A percentile compares a stretch with the other conserved stretches of the same genome.
phyloP scores from a whole-genome alignment of 192 early-diverging fungal genomes.

The Gaertneriomyces semiglobifer region DNA sequence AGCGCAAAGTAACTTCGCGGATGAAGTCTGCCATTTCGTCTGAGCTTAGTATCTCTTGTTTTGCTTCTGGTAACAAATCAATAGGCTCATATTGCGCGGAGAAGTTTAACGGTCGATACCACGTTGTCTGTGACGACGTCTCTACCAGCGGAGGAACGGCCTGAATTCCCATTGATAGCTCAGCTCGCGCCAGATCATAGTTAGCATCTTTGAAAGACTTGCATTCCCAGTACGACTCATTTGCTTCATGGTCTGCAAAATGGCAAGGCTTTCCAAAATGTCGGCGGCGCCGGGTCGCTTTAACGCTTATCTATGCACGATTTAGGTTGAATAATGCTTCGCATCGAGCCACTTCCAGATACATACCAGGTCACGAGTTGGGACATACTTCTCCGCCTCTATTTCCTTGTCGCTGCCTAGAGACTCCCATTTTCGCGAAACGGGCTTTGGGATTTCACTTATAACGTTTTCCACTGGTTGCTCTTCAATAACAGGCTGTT shows the following conservation, averaged over 20 bases:
- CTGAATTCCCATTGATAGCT: conserved; percentile 46
- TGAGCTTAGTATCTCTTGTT: conserved; percentile 30
- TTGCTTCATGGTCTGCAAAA: conserved; percentile 53
- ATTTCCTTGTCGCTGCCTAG: conserved; percentile 65
- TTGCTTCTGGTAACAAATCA: conserved; percentile 29
- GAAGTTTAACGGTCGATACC: conserved; percentile 51
- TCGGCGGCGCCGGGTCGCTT: conserved; percentile 41
- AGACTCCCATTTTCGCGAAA: conserved; percentile 44
- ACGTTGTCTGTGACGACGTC: conserved; percentile 43
- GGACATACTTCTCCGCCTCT: conserved; percentile 47
- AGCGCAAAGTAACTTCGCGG: conserved; percentile 36
- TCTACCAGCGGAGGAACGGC: conserved; percentile 47
- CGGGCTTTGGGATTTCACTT: conserved; percentile 30
- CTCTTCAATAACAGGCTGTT: conserved; percentile 21
- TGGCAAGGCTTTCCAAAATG: conserved; percentile 47
- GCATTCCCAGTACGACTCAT: conserved; percentile 49
- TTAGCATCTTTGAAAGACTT: conserved; percentile 51
- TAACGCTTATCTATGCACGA: conserved; percentile 34
- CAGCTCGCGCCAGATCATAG: conserved; percentile 48
- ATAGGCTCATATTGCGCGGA: conserved; percentile 49
- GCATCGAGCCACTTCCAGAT: neutral
- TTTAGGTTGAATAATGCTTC: neutral
- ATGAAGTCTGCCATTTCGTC: conserved; percentile 48
- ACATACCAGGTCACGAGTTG: conserved; percentile 42
- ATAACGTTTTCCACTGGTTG: conserved; percentile 13